phyloP scores from a whole-genome alignment of 164 flowering plant genomes.

The Saururus chinensis region DNA sequence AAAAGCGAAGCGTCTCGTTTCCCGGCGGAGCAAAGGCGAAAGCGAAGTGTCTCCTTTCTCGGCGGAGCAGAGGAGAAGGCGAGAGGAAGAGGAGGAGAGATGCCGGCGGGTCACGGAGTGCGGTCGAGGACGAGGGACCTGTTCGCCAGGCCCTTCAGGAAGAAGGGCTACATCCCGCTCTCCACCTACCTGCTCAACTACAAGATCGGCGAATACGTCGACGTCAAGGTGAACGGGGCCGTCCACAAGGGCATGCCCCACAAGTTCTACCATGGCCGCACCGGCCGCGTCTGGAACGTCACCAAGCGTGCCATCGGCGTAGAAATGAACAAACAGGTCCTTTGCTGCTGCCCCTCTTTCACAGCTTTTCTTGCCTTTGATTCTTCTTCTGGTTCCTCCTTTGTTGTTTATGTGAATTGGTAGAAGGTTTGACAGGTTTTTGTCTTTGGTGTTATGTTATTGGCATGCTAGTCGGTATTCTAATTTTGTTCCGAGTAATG shows the following conservation, averaged over 20 bases:
- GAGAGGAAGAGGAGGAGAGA: constrained; percentile 18
- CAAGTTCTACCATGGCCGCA: constrained; percentile 87
- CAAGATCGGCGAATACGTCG: constrained; percentile 59
- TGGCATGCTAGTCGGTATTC: too few species aligned
- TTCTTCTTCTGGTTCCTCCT: too few species aligned
- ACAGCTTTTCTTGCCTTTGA: too few species aligned
- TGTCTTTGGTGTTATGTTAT: too few species aligned
- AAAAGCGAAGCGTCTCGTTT: too few species aligned
- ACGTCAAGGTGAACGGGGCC: constrained; percentile 74
- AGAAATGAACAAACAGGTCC: constrained; percentile 74
- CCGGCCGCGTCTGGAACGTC: constrained; percentile 78
- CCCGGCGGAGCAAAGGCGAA: too few species aligned
- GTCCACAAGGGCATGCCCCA: constrained; percentile 91
- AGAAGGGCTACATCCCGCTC: constrained; percentile 61
- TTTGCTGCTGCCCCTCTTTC: neutral
- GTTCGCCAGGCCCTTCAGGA: constrained; percentile 60
- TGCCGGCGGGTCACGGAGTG: constrained; percentile 76
- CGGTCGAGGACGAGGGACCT: constrained; percentile 62
- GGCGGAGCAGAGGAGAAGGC: too few species aligned
- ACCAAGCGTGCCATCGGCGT: constrained; percentile 86
- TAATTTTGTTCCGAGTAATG: neutral
- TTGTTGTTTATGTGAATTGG: neutral
- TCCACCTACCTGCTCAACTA: constrained; percentile 52
- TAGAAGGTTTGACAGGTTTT: neutral
- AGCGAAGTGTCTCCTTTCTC: too few species aligned